Percentiles rank a stretch among this genome's conserved stretches.
phyloP scores from a whole-genome alignment of 2,329 filamentous ascomycete species.

The Penicillium sp. region DNA sequence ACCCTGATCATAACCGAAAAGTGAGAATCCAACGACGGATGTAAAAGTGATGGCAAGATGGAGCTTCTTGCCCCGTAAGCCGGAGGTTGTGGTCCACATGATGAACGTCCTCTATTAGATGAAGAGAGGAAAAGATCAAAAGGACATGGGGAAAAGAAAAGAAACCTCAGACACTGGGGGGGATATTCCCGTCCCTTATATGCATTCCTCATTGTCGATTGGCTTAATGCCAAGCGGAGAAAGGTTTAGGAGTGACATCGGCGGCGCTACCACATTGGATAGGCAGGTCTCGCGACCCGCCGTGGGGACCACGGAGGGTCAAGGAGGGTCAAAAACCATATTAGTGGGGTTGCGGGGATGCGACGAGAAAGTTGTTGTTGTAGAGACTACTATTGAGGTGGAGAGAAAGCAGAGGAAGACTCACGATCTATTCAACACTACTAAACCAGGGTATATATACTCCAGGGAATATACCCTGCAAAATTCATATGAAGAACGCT shows the following conservation, averaged over 20 bases:
- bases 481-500: too few species aligned
- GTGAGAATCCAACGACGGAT: slow-evolving; percentile 54
- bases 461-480: too few species aligned
- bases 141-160: background rate
- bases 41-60: slow-evolving; percentile 29
- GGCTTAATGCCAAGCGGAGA: background rate
- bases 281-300: slow-evolving; percentile 10
- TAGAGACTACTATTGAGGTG: too few species aligned
- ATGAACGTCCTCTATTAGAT: slow-evolving; percentile 5
- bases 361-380: background rate
- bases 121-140: slow-evolving; percentile 2
- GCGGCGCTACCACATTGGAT: slow-evolving; percentile 5
- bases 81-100: slow-evolving; percentile 35
- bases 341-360: slow-evolving; percentile 11
- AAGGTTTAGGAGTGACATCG: slow-evolving; percentile 9
- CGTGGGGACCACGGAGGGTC: slow-evolving; percentile 1
- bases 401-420: too few species aligned
- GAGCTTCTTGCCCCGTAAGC: slow-evolving; percentile 28
- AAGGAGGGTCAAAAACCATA: background rate
- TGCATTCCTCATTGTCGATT: background rate
- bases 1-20: slow-evolving; percentile 44
- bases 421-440: too few species aligned
- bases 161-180: slow-evolving; percentile 1
- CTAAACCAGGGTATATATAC: too few species aligned
- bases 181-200: slow-evolving; percentile 2